Base-by-base conservation (phyloP, 352 stramenopile genomes). In the Phytophthora sp. region DNA sequence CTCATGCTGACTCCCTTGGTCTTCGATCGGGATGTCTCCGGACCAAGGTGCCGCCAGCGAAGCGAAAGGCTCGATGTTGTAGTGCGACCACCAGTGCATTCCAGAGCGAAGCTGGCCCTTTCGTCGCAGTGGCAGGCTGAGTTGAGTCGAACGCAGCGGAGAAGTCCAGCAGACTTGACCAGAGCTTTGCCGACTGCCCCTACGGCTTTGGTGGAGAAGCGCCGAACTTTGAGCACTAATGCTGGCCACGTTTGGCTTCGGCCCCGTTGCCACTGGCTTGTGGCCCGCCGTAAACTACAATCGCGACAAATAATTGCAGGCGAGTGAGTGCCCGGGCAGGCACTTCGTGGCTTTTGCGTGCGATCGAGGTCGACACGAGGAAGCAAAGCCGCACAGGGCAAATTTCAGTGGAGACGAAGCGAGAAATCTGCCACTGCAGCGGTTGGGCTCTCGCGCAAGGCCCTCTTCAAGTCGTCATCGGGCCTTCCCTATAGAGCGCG, bases 131-230 rank as follows among this genome's bases (percentile, higher is more conserved):
- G 34, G 43, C 21, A 43, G 27, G 51, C 31, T 69, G 52, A 72
- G 64, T 72, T 69, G 64, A 72, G 44, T 37, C 55, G 34, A 35
- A 38, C 28, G 32, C 17, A 55, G 38, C 34, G n/a, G 49, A 74
- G 38, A 62, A 74, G 60, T 74, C 44, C 66, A 66, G 66, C 48
- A 15, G 20, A 74, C 54, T 74, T 74, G 61, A 70, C 37, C 41
- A 70, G 31, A 58, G 31, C 9, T 28, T 30, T 46, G 31, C 37
- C 1, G 11, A 45, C 41, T 51, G 55, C 26, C 62, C 34, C 28
- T 66, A 48, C 46, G 39, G 49, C 31, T 61, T n/a, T 42, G 51
- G 52, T 46, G 37, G 50, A 42, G 26, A 59, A 42, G 39, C 38
- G 17, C 28, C 23, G 34, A 53, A 67, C 9, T 38, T 70, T 70